A percentile compares a stretch with the other conserved stretches of the same genome.
These are phyloP conservation scores for Paecilomyces sp. DNA, from an alignment of 2,329 filamentous ascomycete genomes.

Conservation along the genomic window DNA sequence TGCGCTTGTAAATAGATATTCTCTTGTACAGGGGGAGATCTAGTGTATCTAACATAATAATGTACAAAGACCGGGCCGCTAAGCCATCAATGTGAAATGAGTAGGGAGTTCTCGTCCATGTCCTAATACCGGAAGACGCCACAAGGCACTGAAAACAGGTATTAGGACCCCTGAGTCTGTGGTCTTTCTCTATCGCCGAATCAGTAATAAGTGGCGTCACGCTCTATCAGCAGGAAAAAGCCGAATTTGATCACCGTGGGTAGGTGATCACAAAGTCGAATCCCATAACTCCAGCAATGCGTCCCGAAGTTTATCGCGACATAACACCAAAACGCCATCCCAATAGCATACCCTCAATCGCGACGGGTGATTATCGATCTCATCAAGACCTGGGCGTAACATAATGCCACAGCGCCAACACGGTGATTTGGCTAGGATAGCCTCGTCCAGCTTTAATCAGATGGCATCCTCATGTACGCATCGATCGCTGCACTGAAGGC, in stretches of 20 bases:
- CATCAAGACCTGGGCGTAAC: background rate
- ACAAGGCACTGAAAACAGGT: background rate
- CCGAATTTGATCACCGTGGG: background rate
- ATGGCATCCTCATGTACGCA: slow-evolving; percentile 74
- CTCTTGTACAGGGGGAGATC: background rate
- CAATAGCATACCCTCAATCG: background rate
- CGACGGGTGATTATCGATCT: background rate
- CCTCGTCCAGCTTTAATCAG: background rate
- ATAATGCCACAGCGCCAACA: background rate
- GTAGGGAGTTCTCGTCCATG: background rate
- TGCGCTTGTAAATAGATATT: background rate
- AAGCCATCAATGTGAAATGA: background rate
- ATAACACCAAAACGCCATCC: background rate
- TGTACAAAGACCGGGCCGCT: background rate
- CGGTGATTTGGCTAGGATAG: background rate
- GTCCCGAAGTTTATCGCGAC: slow-evolving; percentile 9
- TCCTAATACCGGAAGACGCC: background rate
- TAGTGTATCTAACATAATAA: background rate
- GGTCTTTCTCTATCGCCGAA: background rate
- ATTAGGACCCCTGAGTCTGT: background rate
- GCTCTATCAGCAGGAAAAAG: background rate
- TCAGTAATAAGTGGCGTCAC: background rate
- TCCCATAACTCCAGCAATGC: slow-evolving; percentile 18
- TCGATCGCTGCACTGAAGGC: slow-evolving; percentile 90
- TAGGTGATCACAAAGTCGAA: background rate